phyloP scores from a whole-genome alignment of 805 yeast species.

The Sugiyamaella mastotermitis region DNA sequence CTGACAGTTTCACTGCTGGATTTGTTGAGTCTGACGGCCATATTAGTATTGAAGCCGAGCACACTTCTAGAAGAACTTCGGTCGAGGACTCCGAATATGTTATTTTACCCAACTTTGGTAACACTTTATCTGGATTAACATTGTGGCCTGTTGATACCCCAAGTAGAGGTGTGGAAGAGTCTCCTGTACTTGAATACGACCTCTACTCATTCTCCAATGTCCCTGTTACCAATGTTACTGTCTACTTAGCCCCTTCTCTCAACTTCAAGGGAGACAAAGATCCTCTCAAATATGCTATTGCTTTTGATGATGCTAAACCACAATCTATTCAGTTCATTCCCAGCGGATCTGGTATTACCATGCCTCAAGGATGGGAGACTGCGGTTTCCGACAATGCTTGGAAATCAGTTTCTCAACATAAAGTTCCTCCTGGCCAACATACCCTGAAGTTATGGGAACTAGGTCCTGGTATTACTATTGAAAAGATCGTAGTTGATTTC shows the following conservation, averaged over 20 bases:
- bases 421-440: conserved; percentile 11
- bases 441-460: conserved; percentile 15
- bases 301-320: conserved; percentile 25
- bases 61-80: conserved; percentile 1
- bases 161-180: conserved; percentile 2
- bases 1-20: conserved; percentile 9
- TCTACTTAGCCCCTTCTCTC: conserved; percentile 23
- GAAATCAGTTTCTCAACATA: conserved; percentile 4
- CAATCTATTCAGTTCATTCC: conserved; percentile 24
- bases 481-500: conserved; percentile 16
- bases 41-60: conserved; percentile 16
- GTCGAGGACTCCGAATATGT: conserved; percentile 8
- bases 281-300: conserved; percentile 25
- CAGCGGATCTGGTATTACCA: neutral
- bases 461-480: conserved; percentile 16
- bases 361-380: conserved; percentile 15
- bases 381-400: conserved; percentile 15
- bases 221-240: conserved; percentile 16
- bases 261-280: conserved; percentile 20
- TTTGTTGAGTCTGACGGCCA: conserved; percentile 17
- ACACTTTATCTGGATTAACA: conserved; percentile 15
- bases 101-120: conserved; percentile 9
- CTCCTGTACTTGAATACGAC: conserved; percentile 12
- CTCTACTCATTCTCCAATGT: conserved; percentile 7
- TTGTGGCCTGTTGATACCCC: conserved; percentile 11